Evolutionary conservation across 768 basidiomycete species (phyloP).

Genomic region (Plicaturopsis crispa): DNA sequence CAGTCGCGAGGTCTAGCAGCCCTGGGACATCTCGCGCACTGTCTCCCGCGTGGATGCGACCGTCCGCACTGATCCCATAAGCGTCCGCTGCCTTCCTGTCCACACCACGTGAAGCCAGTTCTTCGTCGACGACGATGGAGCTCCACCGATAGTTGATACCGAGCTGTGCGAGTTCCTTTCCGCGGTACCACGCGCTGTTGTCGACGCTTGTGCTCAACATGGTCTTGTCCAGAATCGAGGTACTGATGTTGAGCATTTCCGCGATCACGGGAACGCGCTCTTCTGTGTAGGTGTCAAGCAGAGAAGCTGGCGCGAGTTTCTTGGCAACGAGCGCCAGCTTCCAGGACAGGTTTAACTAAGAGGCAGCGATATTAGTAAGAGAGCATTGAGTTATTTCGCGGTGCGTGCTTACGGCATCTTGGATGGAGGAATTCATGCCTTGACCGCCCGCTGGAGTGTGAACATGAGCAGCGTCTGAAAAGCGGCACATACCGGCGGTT

Average conservation of each 20-base stretch:
- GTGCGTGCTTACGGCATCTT: constrained; percentile 18
- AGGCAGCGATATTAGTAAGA: background rate
- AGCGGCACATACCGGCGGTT: background rate
- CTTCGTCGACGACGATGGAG: constrained; percentile 11
- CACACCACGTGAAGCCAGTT: constrained; percentile 6
- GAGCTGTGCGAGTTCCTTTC: constrained; percentile 6
- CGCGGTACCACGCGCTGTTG: background rate
- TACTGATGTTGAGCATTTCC: constrained; percentile 32
- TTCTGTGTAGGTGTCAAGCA: constrained; percentile 33
- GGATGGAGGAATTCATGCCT: constrained; percentile 5
- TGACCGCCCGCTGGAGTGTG: constrained; percentile 8
- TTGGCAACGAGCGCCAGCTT: constrained; percentile 36
- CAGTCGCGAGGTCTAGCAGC: constrained; percentile 1
- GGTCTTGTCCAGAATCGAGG: constrained; percentile 20
- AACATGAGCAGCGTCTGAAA: constrained; percentile 13
- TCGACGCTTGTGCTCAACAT: background rate
- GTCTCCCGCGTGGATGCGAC: constrained; percentile 17
- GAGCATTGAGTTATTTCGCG: background rate
- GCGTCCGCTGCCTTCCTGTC: background rate
- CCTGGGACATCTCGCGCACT: constrained; percentile 21
- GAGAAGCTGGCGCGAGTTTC: constrained; percentile 20
- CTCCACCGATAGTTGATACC: constrained; percentile 16
- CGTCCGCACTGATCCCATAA: constrained; percentile 10
- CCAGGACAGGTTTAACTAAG: constrained; percentile 35
- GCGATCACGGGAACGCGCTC: constrained; percentile 40